phyloP scores from a whole-genome alignment of 2,329 filamentous ascomycete genomes.

The Colletotrichum sp. region DNA sequence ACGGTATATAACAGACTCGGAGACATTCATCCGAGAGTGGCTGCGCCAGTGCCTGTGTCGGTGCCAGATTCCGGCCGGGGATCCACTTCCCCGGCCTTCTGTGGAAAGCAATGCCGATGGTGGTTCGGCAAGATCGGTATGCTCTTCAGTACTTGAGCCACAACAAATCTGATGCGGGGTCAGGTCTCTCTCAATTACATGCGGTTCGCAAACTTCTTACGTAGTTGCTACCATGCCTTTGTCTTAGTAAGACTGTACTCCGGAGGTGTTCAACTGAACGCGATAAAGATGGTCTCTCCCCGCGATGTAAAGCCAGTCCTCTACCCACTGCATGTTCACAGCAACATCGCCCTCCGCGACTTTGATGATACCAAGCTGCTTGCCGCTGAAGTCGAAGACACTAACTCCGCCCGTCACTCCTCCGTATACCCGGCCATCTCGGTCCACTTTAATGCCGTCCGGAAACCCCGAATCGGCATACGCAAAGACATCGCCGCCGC shows the following conservation, averaged over 20 bases:
- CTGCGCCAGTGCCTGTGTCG: background rate
- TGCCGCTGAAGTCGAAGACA: conserved; percentile 7
- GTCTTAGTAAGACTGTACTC: background rate
- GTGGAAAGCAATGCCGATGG: background rate
- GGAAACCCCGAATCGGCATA: conserved; percentile 23
- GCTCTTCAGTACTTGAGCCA: background rate
- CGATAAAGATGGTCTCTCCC: conserved; percentile 12
- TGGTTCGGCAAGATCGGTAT: background rate
- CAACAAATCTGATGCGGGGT: background rate
- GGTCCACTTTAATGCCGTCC: conserved; percentile 21
- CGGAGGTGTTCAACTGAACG: background rate
- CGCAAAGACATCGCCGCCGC: conserved; percentile 15
- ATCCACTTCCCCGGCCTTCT: background rate
- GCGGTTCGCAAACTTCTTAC: background rate
- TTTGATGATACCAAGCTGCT: conserved; percentile 17
- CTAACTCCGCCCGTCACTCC: conserved; percentile 6
- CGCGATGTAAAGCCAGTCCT: conserved; percentile 18
- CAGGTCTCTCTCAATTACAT: background rate
- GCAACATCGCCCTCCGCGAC: conserved; percentile 18
- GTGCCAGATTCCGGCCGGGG: background rate
- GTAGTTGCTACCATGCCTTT: background rate
- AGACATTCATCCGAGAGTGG: background rate
- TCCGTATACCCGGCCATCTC: conserved; percentile 14
- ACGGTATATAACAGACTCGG: background rate
- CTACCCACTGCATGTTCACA: conserved; percentile 21